Evolutionary conservation across 148 eudicot genomes (phyloP), one percentile per base, ranked within the genome.

Genomic region (Pouteria glomerata): DNA sequence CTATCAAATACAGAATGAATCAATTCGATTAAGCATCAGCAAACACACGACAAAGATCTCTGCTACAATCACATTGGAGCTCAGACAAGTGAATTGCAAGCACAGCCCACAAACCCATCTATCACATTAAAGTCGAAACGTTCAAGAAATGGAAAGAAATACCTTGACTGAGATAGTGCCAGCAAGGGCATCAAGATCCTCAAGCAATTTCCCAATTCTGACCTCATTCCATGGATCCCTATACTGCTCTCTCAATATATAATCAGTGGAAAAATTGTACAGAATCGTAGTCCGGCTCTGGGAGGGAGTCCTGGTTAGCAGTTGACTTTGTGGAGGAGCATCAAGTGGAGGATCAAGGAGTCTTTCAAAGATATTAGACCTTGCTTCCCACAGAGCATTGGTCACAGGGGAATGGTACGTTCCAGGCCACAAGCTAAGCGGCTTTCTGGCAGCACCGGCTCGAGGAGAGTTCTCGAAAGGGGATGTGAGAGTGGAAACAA

Each of bases 331-430:
- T 10, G 97, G 96, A 8, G 99, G 97, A 4, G 90, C 90, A 74
- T 88, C 87, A 47, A 69, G 67, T 6, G 89, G 86, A 21, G 85
- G 88, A 72, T 90, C 89, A 57, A 87, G 86, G 45, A 96, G 80
- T 34, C 83, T 85, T 70, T 96, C 92, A 70, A 92, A 92, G 48
- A 87, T 87, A 34, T 75, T 85, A 19, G 89, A 82, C 77, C 96
- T 82, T 1, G 97, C 84, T 70, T 96, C 99, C 97, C 99, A 96
- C 23, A 92, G 74, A 26, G 99, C 96, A 64, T 82, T 87, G n/a
- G 99, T 92, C 5, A 96, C 97, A 0, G 99, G 99, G 3, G 97
- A 92, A 79, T 92, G 97, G 78, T 95, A 95, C 99, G 92, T 95
- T 35, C 99, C 99, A 33, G 99, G 99, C 99, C 99, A 95, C 47